Conservation (phyloP, 139 green algal species). For the Diplosphaera chodatii region DNA sequence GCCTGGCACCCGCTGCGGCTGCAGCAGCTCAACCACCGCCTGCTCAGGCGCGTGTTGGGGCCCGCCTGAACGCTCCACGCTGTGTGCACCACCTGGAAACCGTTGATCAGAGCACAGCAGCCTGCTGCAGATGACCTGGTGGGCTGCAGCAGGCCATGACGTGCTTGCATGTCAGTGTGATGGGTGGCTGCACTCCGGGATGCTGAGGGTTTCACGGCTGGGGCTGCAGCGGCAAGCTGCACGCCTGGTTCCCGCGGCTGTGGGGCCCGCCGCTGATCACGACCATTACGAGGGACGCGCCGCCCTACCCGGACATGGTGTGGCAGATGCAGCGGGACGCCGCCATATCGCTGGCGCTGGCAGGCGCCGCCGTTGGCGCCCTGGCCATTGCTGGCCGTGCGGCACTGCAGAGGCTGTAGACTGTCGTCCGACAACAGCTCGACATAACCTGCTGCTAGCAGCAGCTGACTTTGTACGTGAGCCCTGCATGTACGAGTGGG, state of each 20-base stretch:
- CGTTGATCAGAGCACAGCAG: not conserved
- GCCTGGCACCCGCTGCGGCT: conserved; percentile 13
- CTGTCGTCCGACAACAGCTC: too few species aligned
- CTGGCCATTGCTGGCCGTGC: not conserved
- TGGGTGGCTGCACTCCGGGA: too few species aligned
- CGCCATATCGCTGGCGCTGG: not conserved
- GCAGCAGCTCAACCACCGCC: not conserved
- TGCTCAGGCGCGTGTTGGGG: not conserved
- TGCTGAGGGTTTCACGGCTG: too few species aligned
- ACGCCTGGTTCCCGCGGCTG: not conserved
- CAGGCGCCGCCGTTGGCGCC: too few species aligned
- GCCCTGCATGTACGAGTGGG: too few species aligned
- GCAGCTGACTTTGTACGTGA: too few species aligned
- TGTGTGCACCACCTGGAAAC: not conserved
- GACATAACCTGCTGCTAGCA: too few species aligned
- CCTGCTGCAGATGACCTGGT: too few species aligned
- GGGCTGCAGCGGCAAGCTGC: not conserved
- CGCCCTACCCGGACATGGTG: not conserved
- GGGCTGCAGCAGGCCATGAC: too few species aligned
- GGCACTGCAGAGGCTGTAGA: too few species aligned
- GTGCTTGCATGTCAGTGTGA: too few species aligned
- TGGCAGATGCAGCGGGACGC: not conserved
- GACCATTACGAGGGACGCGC: not conserved
- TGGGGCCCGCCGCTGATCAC: not conserved
- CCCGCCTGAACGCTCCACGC: not conserved